Base-by-base conservation (phyloP, 148 eudicot genomes). In the Hydrangea macrophylla region DNA sequence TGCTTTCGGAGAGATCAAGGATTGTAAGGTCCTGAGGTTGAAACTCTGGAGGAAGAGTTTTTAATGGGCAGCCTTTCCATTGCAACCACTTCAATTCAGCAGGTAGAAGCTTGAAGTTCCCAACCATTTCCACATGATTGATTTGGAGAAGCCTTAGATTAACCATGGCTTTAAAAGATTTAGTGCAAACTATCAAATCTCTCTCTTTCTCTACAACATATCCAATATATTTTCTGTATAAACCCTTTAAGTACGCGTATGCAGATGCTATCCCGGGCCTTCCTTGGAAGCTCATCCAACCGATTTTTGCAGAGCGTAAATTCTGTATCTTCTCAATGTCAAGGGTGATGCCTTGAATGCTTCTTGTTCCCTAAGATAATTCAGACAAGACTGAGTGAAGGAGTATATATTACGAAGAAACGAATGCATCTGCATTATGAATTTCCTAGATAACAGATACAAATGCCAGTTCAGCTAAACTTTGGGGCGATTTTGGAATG, bases 1-100 rank as follows among this genome's bases (percentile, higher is more conserved):
- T 69, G 80, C 86, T 83, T 62, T 39, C 69, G 20, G 84, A 80
- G 70, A 83, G 72, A 67, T 83, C 81, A 32, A 83, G 81, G 56
- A 80, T 76, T 7, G 80, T 74, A 45, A 83, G 75, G 15, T 42
- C 50, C 51, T 75, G 68, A 17, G 54, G 61, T 3, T 73, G 75
- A 26, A 75, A 27, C 5, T 61, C 31, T 31, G 55, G 25, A 61
- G 87, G 73, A 39, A 78, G 68, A 42, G 58, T 33, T 58, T 65
- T 68, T 61, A 36, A 69, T 57, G 76, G 64, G 60, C 84, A 83
- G 65, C 80, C 82, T 70, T 28, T 83, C 87, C 87, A 83, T 60
- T 63, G 75, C 70, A 83, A 64, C 84, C 87, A 83, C 70, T 81
- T 75, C 40, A 83, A 27, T 26, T 63, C 75, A 30, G 79, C 56